Base-by-base conservation (phyloP, 2,329 filamentous ascomycete species). In the Arthrobotrys iridis region DNA sequence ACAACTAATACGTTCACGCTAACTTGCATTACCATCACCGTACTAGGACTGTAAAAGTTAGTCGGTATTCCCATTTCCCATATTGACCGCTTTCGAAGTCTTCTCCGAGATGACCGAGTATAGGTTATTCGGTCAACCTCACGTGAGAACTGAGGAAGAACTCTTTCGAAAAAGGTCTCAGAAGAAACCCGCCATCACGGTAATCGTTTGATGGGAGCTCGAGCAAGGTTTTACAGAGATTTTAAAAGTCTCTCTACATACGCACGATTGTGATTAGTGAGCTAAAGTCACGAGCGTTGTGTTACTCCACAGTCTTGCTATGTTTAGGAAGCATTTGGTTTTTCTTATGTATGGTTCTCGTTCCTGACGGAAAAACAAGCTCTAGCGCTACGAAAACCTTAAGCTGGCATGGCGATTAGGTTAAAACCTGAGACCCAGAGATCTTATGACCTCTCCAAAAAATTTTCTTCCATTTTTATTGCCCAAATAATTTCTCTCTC, bases 221-320 rank as follows among this genome's bases (percentile, higher is more conserved):
- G 30, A 30, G 30, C 45, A n/a, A n/a, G n/a, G 24, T 30, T 30
- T n/a, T 26, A 22, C 45, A 50, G 20, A 28, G 28, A 33, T 5
- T 33, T 26, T 7, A 28, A 24, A 3, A 18, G 11, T 50, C 43
- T 15, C 37, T 30, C 20, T 33, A 60, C 33, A 26, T 41, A 11
- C 30, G n/a, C 11, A 41, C 22, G 18, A 43, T 41, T 18, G 37
- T 55, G 50, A 55, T 55, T 41, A 59, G 35, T 59, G 55, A 43
- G 55, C 37, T 22, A 45, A 43, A 62, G 65, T 70, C 65, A 70
- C 55, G 65, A 55, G 65, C 41, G 33, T 48, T 26, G 30, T 30
- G n/a, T 40, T 55, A 43, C n/a, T 55, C 43, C 65, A 58, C 48
- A 41, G 24, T 70, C 35, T 55, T 24, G 43, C 65, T 55, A 58